Base-by-base conservation (phyloP, 2,329 filamentous ascomycete genomes). In the Phyllosticta paracitricarpa region DNA sequence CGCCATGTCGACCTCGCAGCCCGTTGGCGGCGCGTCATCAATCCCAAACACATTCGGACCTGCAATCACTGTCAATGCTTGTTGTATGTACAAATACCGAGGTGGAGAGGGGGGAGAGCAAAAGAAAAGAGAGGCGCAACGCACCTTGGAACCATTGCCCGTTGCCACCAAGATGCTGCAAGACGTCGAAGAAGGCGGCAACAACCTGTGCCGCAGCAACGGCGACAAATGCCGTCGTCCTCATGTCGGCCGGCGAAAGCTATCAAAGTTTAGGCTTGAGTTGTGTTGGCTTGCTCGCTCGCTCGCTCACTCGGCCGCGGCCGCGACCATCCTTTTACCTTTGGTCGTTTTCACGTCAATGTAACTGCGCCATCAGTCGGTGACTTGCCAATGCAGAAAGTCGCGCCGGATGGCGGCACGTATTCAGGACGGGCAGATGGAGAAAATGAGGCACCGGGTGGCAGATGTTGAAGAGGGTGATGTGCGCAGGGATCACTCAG, bases 1-100 rank as follows among this genome's bases (percentile, higher is more conserved):
- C 2, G 81, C 84, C 66, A 84, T 80, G 62, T 87, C 82, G 3
- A 88, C 79, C 9, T 73, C 74, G 68, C 85, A 88, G 53, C 79
- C 76, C 1, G 79, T 75, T 0, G 84, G 84, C 1, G 83, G 75
- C 3, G 80, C 75, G 30, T 79, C 73, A 0, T 80, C 80, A 60
- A 87, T 82, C 12, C 73, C 76, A 63, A 81, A 78, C 55, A 85
- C 78, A 65, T 86, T 80, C 10, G 82, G 81, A 0, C 82, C 82
- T 80, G 14, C 17, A 48, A 54, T 6, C 2, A 8, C 28, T 7
- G 28, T 30, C 28, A 30, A 30, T 7, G 5, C 26, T 30, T 4
- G 28, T 30, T 7, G 9, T 2, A 30, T 7, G 9, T 2, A 30
- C 6, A 30, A 30, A 30, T 6, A 30, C 28, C 28, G 5, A 30